phyloP scores from a whole-genome alignment of 129 eudicot genomes.

The Flaveria trinervia region DNA sequence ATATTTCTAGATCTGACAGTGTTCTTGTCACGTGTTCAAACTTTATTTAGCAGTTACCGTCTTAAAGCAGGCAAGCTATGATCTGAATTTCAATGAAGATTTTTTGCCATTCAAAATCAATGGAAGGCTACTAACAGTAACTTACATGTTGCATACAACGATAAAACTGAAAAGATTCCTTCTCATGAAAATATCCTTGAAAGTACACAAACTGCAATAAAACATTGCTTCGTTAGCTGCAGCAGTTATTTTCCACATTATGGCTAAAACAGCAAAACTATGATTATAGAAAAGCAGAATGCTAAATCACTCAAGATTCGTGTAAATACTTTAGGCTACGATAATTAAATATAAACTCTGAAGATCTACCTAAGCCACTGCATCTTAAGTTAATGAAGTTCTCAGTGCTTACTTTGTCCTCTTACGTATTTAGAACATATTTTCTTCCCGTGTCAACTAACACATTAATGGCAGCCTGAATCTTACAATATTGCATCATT shows the following conservation, averaged over 20 bases:
- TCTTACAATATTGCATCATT: slow-evolving; percentile 1
- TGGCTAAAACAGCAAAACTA: not conserved
- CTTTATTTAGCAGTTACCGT: not conserved
- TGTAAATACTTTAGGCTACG: not conserved
- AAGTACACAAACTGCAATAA: not conserved
- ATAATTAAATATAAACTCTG: not conserved
- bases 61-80: slow-evolving; percentile 5
- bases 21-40: not conserved
- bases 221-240: not conserved
- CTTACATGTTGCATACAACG: not conserved
- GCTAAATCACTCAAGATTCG: not conserved
- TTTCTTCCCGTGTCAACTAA: not conserved
- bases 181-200: not conserved
- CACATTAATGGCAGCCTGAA: not conserved
- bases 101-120: not conserved
- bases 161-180: not conserved
- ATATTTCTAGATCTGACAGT: not conserved
- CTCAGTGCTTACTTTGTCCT: not conserved
- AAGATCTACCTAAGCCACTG: not conserved
- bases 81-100: not conserved
- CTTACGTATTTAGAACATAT: not conserved
- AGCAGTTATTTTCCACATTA: not conserved
- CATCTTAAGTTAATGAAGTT: not conserved
- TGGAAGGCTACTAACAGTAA: not conserved
- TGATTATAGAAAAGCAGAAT: not conserved